phyloP scores from a whole-genome alignment of 2,329 filamentous ascomycete genomes.

The Phialemonium atrogriseum region DNA sequence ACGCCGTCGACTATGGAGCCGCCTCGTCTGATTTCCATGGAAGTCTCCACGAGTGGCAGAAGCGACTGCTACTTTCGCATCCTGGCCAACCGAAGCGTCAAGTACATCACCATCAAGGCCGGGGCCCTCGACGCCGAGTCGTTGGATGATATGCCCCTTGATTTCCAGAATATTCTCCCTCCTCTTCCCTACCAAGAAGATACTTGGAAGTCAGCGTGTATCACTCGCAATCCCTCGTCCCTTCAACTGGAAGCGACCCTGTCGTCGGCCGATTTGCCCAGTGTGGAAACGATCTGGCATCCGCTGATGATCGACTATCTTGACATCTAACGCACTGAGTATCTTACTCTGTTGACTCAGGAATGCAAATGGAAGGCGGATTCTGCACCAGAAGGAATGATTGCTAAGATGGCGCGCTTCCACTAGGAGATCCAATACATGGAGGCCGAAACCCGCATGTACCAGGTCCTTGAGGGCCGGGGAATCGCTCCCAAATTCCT shows the following conservation, averaged over 20 bases:
- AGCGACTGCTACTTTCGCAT: constrained; percentile 1
- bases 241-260: neutral
- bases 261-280: neutral
- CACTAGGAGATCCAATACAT: constrained; percentile 25
- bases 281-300: constrained; percentile 5
- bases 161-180: constrained; percentile 3
- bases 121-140: constrained; percentile 1
- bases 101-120: constrained; percentile 3
- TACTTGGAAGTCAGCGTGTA: neutral
- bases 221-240: neutral
- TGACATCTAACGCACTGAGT: constrained; percentile 9
- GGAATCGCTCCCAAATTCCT: constrained; percentile 28
- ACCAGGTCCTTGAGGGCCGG: constrained; percentile 24
- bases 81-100: constrained; percentile 2
- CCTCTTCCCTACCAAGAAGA: constrained; percentile 2
- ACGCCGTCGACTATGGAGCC: constrained; percentile 2
- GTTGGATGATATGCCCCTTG: constrained; percentile 2
- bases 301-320: constrained; percentile 8
- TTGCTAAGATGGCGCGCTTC: constrained; percentile 30
- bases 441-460: constrained; percentile 26
- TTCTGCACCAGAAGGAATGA: constrained; percentile 1
- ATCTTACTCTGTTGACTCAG: constrained; percentile 7
- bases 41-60: constrained; percentile 1
- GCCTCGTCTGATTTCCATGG: constrained; percentile 3
- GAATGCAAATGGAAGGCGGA: constrained; percentile 7